A percentile compares a stretch with the other conserved stretches of the same genome.
Conservation (phyloP, 2,329 filamentous ascomycete species). For the Rutstroemia sp. region DNA sequence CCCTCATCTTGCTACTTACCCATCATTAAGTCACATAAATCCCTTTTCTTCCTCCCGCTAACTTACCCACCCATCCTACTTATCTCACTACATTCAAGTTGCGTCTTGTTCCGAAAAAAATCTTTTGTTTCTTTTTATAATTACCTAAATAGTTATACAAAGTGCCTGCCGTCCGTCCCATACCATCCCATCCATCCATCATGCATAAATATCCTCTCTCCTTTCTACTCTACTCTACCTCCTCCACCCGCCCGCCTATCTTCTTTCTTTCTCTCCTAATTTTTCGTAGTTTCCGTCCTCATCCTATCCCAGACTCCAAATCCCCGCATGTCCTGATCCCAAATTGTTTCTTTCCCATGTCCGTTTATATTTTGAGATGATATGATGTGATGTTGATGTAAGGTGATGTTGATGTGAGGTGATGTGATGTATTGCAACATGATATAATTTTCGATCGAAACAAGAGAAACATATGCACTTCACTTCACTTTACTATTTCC, state of each 20-base stretch:
- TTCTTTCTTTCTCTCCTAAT: no score
- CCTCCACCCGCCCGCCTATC: neutral
- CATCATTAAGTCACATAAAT: no score
- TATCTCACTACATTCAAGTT: no score
- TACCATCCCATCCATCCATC: no score
- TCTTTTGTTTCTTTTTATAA: no score
- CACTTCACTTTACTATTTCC: neutral
- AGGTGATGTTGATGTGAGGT: neutral
- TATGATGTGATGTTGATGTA: neutral
- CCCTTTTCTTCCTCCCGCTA: no score
- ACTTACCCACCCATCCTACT: no score
- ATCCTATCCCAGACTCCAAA: neutral
- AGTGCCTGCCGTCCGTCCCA: no score
- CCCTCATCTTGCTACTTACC: no score
- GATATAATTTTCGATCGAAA: neutral
- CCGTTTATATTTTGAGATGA: neutral
- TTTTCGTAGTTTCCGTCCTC: neutral
- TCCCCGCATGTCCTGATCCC: neutral
- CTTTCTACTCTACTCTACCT: neutral
- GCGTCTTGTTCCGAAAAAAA: no score
- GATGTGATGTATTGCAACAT: neutral
- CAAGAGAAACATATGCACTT: no score
- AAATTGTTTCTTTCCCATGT: neutral
- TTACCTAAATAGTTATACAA: no score
- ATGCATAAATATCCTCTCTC: neutral